Evolutionary conservation across 108 stramenopile species (phyloP), one percentile per base, ranked within the genome.

Genomic region (Discostella pseudostelligera): DNA sequence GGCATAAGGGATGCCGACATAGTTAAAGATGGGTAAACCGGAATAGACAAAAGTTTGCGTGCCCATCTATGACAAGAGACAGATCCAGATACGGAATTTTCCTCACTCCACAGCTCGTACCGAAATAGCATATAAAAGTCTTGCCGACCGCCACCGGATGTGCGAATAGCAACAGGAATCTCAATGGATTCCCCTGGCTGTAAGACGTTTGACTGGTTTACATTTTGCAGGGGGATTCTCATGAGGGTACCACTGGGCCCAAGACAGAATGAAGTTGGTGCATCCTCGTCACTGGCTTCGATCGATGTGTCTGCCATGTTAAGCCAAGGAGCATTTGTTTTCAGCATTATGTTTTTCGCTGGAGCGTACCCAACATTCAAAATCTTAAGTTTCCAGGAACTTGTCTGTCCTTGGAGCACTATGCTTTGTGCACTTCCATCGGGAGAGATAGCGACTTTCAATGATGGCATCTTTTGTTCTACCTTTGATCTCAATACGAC

Each of bases 241-340:
- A 90, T 83, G 47, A 93, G 56, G 9, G 92, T 90, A 39, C 92
- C 92, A 43, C 84, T 85, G 9, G 92, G 92, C 19, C 92, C 92
- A 22, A 93, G 39, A 60, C 86, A 93, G 39, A 62, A 58, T 4
- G 87, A 84, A 4, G 76, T 66, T 11, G 72, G 37, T 12, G 68
- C 61, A 16, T 68, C 54, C 63, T 72, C 76, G 20, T 59, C 53
- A 29, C 39, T 72, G 39, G 37, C 65, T 36, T 61, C 16, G 4
- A 32, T 56, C 54, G 45, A 60, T 37, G 55, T 54, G 26, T 59
- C 66, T 16, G 42, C 17, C 14, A 89, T 81, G 48, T 83, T 73
- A 12, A 93, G 72, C 92, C 92, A 93, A 29, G 92, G 92, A 8
- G 84, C 56, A 72, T 89, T 90, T 26, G 89, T 90, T 69, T 93